Conservation (phyloP, 257 asterid species). For the Petunia secreta region DNA sequence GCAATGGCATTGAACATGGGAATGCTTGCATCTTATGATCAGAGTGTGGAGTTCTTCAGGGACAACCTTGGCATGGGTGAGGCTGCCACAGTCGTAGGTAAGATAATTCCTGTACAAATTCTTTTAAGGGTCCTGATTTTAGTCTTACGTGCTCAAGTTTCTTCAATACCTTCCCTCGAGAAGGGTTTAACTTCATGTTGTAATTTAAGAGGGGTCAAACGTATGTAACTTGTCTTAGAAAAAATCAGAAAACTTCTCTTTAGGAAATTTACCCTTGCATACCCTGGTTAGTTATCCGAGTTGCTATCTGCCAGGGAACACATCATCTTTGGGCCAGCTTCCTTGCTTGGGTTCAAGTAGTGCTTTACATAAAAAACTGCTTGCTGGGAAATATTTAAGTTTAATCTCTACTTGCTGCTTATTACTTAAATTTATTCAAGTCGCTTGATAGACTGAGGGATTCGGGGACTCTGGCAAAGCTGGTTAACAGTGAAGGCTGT, state of each 20-base stretch:
- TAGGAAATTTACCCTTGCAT: not conserved
- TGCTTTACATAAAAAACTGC: not conserved
- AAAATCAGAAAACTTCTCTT: not conserved
- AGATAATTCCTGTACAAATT: slow-evolving; percentile 25
- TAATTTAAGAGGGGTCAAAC: slow-evolving; percentile 16
- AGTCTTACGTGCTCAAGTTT: not conserved
- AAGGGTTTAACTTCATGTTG: not conserved
- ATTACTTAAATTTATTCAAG: not conserved
- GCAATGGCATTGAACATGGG: slow-evolving; percentile 99
- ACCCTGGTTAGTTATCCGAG: not conserved
- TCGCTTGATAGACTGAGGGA: not conserved
- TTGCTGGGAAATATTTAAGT: not conserved
- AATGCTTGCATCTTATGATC: slow-evolving; percentile 98
- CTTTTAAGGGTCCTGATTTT: not conserved
- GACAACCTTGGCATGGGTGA: slow-evolving; percentile 77
- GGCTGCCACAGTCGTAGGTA: slow-evolving; percentile 78
- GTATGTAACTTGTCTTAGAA: not conserved
- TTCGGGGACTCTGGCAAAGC: not conserved
- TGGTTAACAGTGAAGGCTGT: not conserved
- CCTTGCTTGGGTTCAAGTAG: not conserved
- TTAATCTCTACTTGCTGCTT: not conserved
- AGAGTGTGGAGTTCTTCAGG: slow-evolving; percentile 78
- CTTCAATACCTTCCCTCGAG: not conserved
- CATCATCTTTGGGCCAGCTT: not conserved
- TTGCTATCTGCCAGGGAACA: slow-evolving; percentile 8